A percentile compares a stretch with the other conserved stretches of the same genome.
Conservation (phyloP, 495 filamentous ascomycete species). For the Trichodelitschia bisporula region DNA sequence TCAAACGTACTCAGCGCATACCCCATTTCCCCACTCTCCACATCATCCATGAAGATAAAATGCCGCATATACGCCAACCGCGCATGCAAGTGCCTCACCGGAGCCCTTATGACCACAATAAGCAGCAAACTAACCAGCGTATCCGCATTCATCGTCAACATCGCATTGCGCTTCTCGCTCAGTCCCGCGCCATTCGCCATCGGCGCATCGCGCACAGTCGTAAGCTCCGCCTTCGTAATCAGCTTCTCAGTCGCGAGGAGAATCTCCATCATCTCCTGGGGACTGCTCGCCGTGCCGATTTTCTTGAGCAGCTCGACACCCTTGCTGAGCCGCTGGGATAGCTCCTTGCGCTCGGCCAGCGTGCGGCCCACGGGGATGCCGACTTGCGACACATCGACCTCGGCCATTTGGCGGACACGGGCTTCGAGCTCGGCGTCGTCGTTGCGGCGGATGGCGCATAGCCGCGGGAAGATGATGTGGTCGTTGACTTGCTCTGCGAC, state of each 20-base stretch:
- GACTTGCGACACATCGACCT: constrained; percentile 83
- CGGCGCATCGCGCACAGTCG: constrained; percentile 7
- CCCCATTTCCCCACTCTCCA: constrained; percentile 88
- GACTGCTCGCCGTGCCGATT: constrained; percentile 58
- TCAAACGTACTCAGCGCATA: constrained; percentile 95
- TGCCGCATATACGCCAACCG: constrained; percentile 78
- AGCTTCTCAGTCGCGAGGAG: constrained; percentile 71
- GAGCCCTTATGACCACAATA: constrained; percentile 77
- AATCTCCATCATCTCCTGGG: constrained; percentile 85
- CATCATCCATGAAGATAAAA: constrained; percentile 92
- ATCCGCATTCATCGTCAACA: constrained; percentile 83
- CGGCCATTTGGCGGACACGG: constrained; percentile 76
- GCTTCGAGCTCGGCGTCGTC: constrained; percentile 84
- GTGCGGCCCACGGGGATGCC: constrained; percentile 64
- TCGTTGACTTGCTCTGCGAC: constrained; percentile 85
- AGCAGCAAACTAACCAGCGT: constrained; percentile 80
- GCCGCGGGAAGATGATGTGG: constrained; percentile 53
- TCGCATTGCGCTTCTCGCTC: constrained; percentile 32
- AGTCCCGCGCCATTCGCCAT: constrained; percentile 14
- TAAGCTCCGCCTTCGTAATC: constrained; percentile 31
- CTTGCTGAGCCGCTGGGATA: constrained; percentile 40
- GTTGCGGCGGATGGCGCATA: constrained; percentile 49
- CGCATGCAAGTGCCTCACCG: constrained; percentile 71
- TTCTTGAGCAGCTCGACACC: constrained; percentile 81
- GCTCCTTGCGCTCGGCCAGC: constrained; percentile 40